phyloP scores from a whole-genome alignment of 306 rosid species.

The Benincasa hispida region DNA sequence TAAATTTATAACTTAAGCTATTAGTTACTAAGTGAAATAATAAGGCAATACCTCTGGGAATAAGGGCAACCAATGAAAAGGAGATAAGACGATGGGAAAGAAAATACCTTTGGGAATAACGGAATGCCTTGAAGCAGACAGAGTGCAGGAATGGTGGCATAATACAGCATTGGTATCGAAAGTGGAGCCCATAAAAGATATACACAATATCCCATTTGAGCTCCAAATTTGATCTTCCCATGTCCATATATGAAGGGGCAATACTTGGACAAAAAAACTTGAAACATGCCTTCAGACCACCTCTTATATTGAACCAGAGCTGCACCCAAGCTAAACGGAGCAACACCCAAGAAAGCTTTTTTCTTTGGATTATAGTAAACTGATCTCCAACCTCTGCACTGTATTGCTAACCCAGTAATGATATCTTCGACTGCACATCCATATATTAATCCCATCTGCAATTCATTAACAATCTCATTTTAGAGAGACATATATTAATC shows the following conservation, averaged over 20 bases:
- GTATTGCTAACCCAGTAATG: constrained; percentile 39
- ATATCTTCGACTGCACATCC: constrained; percentile 56
- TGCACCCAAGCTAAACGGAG: constrained; percentile 43
- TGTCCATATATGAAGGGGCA: constrained; percentile 66
- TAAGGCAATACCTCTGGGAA: constrained; percentile 18
- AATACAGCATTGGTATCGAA: constrained; percentile 39
- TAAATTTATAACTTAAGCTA: neutral
- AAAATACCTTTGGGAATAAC: constrained; percentile 50
- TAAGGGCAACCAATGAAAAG: neutral
- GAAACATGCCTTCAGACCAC: constrained; percentile 60
- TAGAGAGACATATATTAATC: constrained; percentile 30
- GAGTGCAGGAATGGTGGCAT: constrained; percentile 40
- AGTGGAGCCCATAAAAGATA: constrained; percentile 62
- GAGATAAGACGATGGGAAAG: neutral
- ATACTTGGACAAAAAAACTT: constrained; percentile 48
- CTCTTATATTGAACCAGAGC: constrained; percentile 39
- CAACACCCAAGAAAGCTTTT: constrained; percentile 44
- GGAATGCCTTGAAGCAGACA: constrained; percentile 40
- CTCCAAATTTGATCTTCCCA: constrained; percentile 35
- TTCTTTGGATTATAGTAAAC: constrained; percentile 49
- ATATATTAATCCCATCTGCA: constrained; percentile 58
- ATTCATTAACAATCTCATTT: neutral
- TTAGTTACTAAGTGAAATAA: neutral
- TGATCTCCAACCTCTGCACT: constrained; percentile 70
- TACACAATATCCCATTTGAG: constrained; percentile 50